Evolutionary conservation across 2,329 filamentous ascomycete genomes (phyloP), one percentile per base, ranked within the genome.

Genomic region (Fusarium paranaense): DNA sequence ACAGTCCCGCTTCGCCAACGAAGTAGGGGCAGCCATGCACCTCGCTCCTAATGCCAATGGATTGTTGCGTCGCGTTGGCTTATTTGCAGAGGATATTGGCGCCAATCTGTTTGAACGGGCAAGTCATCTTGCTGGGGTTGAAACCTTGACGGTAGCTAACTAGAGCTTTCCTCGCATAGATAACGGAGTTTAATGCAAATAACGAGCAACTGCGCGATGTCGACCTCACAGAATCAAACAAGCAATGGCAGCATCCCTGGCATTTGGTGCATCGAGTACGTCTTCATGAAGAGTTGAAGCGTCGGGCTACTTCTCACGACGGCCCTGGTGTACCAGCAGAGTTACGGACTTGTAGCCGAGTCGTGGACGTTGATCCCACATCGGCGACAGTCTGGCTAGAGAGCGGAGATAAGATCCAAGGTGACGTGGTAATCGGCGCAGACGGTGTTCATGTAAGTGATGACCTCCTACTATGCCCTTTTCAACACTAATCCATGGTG

Each of bases 31-130:
- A 5, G 90, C 90, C 0, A 85, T 92, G 22, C 90, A 92, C 75
- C 78, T 92, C 14, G 86, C 88, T 0, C 89, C 91, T 3, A 93
- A 93, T 77, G 82, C 86, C 10, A 90, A 91, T 78, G 88, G 89
- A 1, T 79, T 92, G 4, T 82, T 92, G 30, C 80, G 81, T 11
- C 78, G 80, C 63, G 81, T 81, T 76, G 84, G 83, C 18, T 78
- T 86, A 32, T 74, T 74, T 3, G 81, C 82, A 40, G 83, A 85
- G 74, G 67, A 73, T 1, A 80, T 84, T 37, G 83, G 83, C 14
- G 84, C 80, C 84, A 59, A 83, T 82, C 64, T 76, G 68, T 62
- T 81, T 76, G 60, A 78, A 64, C 74, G 58, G 42, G 58, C 33
- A 45, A 16, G 58, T 62, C 42, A 5, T 22, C 42, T 25, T 33